A percentile compares a stretch with the other conserved stretches of the same genome.
Evolutionary conservation across 352 stramenopile genomes (phyloP).

Genomic region (Phytophthora lateralis): DNA sequence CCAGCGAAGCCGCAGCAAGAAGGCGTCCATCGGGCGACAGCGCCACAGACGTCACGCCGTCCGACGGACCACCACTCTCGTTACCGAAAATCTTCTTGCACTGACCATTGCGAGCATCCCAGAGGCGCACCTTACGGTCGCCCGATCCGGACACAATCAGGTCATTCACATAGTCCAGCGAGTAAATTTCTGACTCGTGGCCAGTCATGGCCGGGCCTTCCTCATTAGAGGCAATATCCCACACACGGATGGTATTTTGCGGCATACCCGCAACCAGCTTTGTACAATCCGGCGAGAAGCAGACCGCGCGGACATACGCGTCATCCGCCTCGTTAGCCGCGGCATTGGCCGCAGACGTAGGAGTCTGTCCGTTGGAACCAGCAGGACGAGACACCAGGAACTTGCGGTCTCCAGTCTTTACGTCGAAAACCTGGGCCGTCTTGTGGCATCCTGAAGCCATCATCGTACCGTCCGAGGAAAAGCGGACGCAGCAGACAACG

Average conservation of each 20-base stretch:
- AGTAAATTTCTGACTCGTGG: constrained; percentile 89
- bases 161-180: constrained; percentile 86
- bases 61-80: constrained; percentile 76
- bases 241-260: constrained; percentile 88
- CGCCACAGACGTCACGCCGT: constrained; percentile 84
- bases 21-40: constrained; percentile 79
- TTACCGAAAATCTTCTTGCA: constrained; percentile 88
- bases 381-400: constrained; percentile 78
- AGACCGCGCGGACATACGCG: constrained; percentile 84
- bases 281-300: constrained; percentile 84
- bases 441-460: constrained; percentile 89
- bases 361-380: constrained; percentile 44
- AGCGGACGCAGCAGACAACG: constrained; percentile 87
- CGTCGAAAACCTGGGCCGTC: constrained; percentile 86
- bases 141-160: constrained; percentile 88
- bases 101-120: constrained; percentile 80
- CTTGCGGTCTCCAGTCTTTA: constrained; percentile 84
- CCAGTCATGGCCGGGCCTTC: constrained; percentile 82
- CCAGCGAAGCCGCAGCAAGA: constrained; percentile 77
- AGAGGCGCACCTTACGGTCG: constrained; percentile 83
- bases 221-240: constrained; percentile 88
- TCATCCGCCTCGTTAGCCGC: constrained; percentile 75
- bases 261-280: constrained; percentile 89
- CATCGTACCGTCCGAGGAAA: constrained; percentile 85
- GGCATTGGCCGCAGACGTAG: constrained; percentile 48